Evolutionary conservation across 2,329 filamentous ascomycete genomes (phyloP).

Genomic region (Verticillium nonalfalfae): DNA sequence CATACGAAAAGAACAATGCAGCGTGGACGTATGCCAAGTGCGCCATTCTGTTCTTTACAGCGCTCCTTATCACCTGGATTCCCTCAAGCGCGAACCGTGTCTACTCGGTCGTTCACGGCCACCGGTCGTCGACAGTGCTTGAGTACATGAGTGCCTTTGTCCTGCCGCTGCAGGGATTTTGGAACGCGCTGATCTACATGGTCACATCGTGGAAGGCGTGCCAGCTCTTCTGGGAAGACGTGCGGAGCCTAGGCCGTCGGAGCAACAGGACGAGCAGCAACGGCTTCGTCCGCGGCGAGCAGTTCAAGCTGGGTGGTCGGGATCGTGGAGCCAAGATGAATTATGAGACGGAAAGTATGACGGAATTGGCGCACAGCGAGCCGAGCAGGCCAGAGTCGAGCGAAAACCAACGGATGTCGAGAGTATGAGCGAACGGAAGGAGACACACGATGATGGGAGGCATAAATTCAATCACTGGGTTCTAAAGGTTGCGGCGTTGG

Average conservation of each 20-base stretch:
- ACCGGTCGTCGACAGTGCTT: constrained; percentile 48
- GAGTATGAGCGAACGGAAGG: neutral
- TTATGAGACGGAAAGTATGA: constrained; percentile 45
- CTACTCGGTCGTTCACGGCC: constrained; percentile 57
- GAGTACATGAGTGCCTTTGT: constrained; percentile 68
- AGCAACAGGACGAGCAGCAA: constrained; percentile 1
- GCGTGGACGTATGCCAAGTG: constrained; percentile 67
- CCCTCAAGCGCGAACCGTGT: constrained; percentile 73
- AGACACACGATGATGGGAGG: neutral
- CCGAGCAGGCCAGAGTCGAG: constrained; percentile 12
- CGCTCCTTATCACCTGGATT: constrained; percentile 68
- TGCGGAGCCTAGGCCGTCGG: constrained; percentile 18
- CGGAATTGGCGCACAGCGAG: constrained; percentile 36
- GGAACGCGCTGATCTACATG: constrained; percentile 75
- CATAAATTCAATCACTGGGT: neutral
- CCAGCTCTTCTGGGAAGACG: constrained; percentile 35
- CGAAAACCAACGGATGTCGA: neutral
- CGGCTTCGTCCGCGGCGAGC: constrained; percentile 16
- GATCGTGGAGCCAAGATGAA: constrained; percentile 19
- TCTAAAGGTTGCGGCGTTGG: neutral
- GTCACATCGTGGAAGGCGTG: constrained; percentile 63
- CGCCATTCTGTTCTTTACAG: constrained; percentile 64
- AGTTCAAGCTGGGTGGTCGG: constrained; percentile 24
- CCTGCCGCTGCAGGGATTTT: constrained; percentile 75
- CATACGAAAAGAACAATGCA: constrained; percentile 52